These are phyloP conservation scores for Fusarium bulbicola DNA, from an alignment of 2,329 filamentous ascomycete genomes.

Conservation along the genomic window DNA sequence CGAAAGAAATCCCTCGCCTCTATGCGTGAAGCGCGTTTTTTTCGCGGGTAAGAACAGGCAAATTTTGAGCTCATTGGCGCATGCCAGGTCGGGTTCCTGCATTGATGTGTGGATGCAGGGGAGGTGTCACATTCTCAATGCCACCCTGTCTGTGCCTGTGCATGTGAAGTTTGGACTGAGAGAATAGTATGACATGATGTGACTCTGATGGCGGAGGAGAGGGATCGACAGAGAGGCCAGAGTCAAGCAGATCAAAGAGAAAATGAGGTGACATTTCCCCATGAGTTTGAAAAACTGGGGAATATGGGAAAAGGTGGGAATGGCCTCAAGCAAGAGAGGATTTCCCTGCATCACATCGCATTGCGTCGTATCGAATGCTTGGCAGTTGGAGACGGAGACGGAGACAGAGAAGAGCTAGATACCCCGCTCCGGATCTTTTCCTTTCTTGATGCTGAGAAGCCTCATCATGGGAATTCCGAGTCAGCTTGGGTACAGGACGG, in stretches of 20 bases:
- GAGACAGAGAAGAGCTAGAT: background rate
- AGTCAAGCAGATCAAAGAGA: background rate
- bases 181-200: background rate
- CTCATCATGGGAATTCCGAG: background rate
- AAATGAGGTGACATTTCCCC: constrained; percentile 5
- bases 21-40: constrained; percentile 13
- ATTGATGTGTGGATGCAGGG: constrained; percentile 37
- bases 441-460: background rate
- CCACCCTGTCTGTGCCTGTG: background rate
- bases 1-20: background rate
- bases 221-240: background rate
- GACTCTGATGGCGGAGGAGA: constrained; percentile 18
- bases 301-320: constrained; percentile 12
- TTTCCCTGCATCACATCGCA: constrained; percentile 9
- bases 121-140: constrained; percentile 12
- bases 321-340: constrained; percentile 18
- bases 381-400: background rate
- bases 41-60: background rate
- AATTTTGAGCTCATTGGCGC: constrained; percentile 3
- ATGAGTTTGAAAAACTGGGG: background rate
- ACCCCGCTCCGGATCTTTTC: background rate
- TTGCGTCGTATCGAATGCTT: background rate
- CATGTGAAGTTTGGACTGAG: constrained; percentile 14
- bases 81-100: constrained; percentile 40
- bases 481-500: background rate